phyloP scores from a whole-genome alignment of 441 rosid species.

The Populus hybrid region DNA sequence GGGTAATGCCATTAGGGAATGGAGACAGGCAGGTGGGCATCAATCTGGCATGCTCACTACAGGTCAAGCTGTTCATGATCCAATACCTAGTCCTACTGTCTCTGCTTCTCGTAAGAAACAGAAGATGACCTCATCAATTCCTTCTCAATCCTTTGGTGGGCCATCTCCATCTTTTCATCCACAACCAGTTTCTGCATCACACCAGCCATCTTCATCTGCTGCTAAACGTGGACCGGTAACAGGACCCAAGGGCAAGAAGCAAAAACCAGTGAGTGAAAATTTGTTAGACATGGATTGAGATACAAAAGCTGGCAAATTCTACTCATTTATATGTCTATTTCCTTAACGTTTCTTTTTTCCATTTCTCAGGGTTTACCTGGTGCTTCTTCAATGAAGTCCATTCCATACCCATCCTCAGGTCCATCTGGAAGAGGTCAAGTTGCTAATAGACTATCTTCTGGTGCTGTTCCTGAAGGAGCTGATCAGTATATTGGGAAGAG shows the following conservation, averaged over 20 bases:
- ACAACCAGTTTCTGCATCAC: constrained; percentile 61
- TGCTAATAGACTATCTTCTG: constrained; percentile 43
- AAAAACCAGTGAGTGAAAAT: constrained; percentile 66
- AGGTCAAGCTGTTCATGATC: constrained; percentile 71
- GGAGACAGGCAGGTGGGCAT: constrained; percentile 74
- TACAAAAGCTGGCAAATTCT: background rate
- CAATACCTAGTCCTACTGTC: constrained; percentile 43
- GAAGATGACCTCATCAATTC: constrained; percentile 62
- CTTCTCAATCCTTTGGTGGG: constrained; percentile 77
- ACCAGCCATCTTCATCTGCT: constrained; percentile 80
- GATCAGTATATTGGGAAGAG: constrained; percentile 72
- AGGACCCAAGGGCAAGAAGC: constrained; percentile 77
- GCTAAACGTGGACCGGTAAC: constrained; percentile 73
- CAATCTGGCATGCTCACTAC: constrained; percentile 64
- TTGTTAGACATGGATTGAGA: background rate
- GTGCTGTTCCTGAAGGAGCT: constrained; percentile 56
- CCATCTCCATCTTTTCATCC: constrained; percentile 63
- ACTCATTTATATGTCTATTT: background rate
- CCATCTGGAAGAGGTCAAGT: constrained; percentile 65
- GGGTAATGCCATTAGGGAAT: constrained; percentile 56
- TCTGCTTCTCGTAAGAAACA: no score
- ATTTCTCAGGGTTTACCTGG: constrained; percentile 20
- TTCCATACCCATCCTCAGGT: constrained; percentile 58
- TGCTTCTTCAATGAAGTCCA: constrained; percentile 42
- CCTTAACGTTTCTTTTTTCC: background rate